Base-by-base conservation (phyloP, 768 basidiomycete species). In the Termitomyces sp. region DNA sequence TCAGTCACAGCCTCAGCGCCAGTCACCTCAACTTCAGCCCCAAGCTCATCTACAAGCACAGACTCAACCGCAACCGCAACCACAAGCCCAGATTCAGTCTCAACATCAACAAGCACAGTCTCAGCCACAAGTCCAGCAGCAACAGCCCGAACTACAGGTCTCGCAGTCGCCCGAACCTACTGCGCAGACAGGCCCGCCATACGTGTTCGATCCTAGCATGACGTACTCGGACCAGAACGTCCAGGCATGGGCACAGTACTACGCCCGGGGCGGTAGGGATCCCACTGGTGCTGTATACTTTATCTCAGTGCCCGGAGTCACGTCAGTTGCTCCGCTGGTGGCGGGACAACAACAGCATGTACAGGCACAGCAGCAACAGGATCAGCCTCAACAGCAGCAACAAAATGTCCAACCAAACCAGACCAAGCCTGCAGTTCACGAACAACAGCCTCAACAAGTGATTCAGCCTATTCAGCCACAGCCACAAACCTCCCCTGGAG, bases 191-290 rank as follows among this genome's bases (percentile, higher is more conserved):
- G 77, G 77, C n/a, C 77, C 79, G 20, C 82, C 83, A 16, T 79
- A 79, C 65, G 67, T 75, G 9, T 92, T 80, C 65, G 83, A 91
- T 62, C 87, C 89, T 4, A 78, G 75, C 29, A 73, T 76, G 50
- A 84, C 83, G 22, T 94, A 94, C 63, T 71, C 83, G 16, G 91
- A 94, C 68, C 81, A 84, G 55, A 91, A 91, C 60, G 90, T 86
- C 22, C 90, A 92, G 66, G 88, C 88, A 0, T 93, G 91, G 91
- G 91, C 89, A 6, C 81, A 85, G 62, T 94, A 94, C 70, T 93
- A 93, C 66, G 85, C 86, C 0, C 82, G 86, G 58, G 92, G 92
- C 26, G 91, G 91, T 4, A 81, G 71, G 47, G 91, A 92, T 58
- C 69, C 77, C 0, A 83, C 87, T 5, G 92, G 92, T 9, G 75